Conservation (phyloP, 371 early-diverging fungal species). For the Zancudomyces culisetae region DNA sequence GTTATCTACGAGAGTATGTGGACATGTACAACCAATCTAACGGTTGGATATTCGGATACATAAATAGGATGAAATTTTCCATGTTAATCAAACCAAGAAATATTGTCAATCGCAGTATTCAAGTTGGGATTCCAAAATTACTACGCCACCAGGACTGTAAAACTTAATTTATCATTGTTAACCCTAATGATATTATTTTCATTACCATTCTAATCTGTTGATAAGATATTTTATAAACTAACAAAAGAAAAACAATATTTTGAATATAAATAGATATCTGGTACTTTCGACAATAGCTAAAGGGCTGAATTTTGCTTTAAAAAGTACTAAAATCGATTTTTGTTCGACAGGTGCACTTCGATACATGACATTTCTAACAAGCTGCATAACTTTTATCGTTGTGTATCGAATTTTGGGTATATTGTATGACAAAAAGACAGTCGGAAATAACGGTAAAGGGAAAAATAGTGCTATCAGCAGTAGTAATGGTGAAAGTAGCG, state of each 20-base stretch:
- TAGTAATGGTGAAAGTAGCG: too few species aligned
- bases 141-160: constrained; percentile 92
- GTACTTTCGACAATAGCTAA: background rate
- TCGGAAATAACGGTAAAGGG: too few species aligned
- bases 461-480: too few species aligned
- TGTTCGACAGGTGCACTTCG: constrained; percentile 36
- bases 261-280: background rate
- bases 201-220: background rate
- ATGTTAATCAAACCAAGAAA: constrained; percentile 71
- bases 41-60: too few species aligned
- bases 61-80: constrained; percentile 83
- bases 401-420: constrained; percentile 23
- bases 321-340: background rate
- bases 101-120: constrained; percentile 56
- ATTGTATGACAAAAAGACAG: constrained; percentile 10
- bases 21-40: too few species aligned
- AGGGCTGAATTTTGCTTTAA: background rate
- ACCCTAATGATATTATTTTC: background rate
- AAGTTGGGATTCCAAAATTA: constrained; percentile 78
- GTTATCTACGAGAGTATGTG: too few species aligned
- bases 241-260: background rate
- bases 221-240: background rate
- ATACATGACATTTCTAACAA: constrained; percentile 35
- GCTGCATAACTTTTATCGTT: constrained; percentile 28
- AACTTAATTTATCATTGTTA: background rate